Base-by-base conservation (phyloP, 176 grass and related monocot species). In the Oryza longistaminata region DNA sequence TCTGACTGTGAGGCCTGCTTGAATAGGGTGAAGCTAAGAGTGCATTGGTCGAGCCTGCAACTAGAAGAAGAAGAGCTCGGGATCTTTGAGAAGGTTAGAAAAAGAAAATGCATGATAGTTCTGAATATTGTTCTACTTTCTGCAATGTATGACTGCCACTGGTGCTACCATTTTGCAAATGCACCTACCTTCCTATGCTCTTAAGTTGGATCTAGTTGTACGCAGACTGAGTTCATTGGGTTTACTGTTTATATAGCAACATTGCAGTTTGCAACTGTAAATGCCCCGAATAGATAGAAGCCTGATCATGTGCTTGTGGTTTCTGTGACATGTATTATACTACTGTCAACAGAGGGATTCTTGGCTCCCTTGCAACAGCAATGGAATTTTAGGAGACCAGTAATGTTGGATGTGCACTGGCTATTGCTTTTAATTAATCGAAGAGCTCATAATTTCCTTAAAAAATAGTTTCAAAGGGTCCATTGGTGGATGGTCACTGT, bases 11-110 rank as follows among this genome's bases (percentile, higher is more conserved):
- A 75, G 66, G 60, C 33, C 7, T 75, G 16, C 80, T 14, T 77
- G 69, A 73, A 91, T 86, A 99, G 96, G 91, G 90, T 76, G 93
- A 99, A 71, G 93, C 91, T 19, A 98, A 98, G 88, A 94, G 93
- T 89, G 93, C 93, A 17, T 31, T 31, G 29, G 29, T 31, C 29
- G 29, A 31, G 29, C 29, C 29, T 31, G 29, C 29, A 31, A 31
- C 29, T 31, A 31, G 29, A 31, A 64, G 53, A 84, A 84, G 52
- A 80, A 37, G 53, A 29, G 19, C 65, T 76, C 16, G 48, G 12
- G 6, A 84, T 52, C 48, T n/a, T 68, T 61, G 64, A 17, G 39
- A 43, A 81, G 84, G 89, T 85, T 85, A 88, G 34, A 0, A 21
- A 70, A 26, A 70, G 39, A 40, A 9, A 53, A 43, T 79, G 22